A percentile compares a stretch with the other conserved stretches of the same genome.
Conservation (phyloP, 2,329 filamentous ascomycete species). For the Cryphonectria radicalis region DNA sequence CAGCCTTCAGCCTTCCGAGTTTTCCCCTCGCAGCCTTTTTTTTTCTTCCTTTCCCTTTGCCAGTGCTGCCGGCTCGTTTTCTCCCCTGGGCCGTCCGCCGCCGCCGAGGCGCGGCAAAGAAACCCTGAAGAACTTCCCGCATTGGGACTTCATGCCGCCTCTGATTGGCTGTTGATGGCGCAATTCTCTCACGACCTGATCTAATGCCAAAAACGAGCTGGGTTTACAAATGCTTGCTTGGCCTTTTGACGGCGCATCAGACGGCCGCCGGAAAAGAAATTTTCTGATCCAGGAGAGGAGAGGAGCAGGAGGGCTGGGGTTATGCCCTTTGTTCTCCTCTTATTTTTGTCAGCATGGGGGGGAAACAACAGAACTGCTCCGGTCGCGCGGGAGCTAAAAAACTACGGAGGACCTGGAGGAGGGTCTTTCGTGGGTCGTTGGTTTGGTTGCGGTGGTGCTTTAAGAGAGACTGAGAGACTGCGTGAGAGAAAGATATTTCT, state of each 20-base stretch:
- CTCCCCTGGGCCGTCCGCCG: constrained; percentile 3
- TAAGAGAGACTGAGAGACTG: no score
- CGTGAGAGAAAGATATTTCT: constrained; percentile 1
- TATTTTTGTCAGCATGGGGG: constrained; percentile 18
- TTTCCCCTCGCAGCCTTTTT: constrained; percentile 11
- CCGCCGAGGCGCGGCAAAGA: constrained; percentile 21
- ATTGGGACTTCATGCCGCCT: constrained; percentile 15
- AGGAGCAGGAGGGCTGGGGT: neutral
- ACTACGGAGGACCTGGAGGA: neutral
- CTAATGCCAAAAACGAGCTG: constrained; percentile 25
- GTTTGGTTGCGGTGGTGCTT: neutral
- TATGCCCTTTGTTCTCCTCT: constrained; percentile 2
- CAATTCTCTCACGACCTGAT: constrained; percentile 27
- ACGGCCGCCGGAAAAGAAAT: constrained; percentile 20
- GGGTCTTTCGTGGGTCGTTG: constrained; percentile 3
- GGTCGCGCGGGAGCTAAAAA: constrained; percentile 18
- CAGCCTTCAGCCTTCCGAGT: constrained; percentile 17
- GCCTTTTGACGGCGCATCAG: constrained; percentile 7
- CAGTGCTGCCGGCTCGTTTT: constrained; percentile 6
- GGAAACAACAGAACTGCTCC: constrained; percentile 15
- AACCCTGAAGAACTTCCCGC: constrained; percentile 18
- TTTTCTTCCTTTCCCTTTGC: neutral
- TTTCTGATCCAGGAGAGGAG: constrained; percentile 9
- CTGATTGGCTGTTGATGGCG: constrained; percentile 29
- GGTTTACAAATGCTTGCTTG: constrained; percentile 19